Evolutionary conservation across 306 rosid genomes (phyloP).

Genomic region (Prunus dulcis): DNA sequence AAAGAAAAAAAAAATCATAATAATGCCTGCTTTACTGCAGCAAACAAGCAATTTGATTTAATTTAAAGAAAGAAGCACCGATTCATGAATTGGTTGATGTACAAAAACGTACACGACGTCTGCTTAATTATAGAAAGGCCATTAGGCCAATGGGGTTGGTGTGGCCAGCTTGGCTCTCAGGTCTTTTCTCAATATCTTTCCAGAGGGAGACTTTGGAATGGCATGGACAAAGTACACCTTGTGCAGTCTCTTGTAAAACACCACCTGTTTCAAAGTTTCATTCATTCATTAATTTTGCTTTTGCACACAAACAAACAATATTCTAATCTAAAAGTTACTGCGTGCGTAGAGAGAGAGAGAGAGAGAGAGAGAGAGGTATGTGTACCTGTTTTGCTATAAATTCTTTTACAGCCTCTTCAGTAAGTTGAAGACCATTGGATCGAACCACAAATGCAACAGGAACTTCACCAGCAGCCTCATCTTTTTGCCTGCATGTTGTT

Average conservation of each 20-base stretch:
- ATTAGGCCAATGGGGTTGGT: not conserved
- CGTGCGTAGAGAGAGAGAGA: too few relatives aligned
- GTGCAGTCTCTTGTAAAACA: constrained; percentile 79
- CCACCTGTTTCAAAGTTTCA: constrained; percentile 51
- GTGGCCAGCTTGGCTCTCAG: constrained; percentile 72
- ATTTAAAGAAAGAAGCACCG: too few relatives aligned
- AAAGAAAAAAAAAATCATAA: too few relatives aligned
- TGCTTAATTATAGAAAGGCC: not conserved
- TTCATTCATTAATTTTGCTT: not conserved
- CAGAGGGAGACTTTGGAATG: constrained; percentile 84
- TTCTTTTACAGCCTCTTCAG: constrained; percentile 68
- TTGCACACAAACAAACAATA: too few relatives aligned
- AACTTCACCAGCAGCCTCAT: constrained; percentile 82
- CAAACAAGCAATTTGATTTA: too few relatives aligned
- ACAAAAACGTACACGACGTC: too few relatives aligned
- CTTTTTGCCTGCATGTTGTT: constrained; percentile 54
- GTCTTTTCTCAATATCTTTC: constrained; percentile 82
- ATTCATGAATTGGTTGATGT: too few relatives aligned
- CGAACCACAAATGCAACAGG: constrained; percentile 87
- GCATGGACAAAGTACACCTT: constrained; percentile 65
- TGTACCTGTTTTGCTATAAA: constrained; percentile 75
- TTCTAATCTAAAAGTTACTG: too few relatives aligned
- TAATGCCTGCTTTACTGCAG: too few relatives aligned
- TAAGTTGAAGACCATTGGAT: constrained; percentile 51
- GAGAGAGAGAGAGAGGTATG: too few relatives aligned